Base-by-base conservation (phyloP, 23 red algal species). In the Pyropia haitanensis region DNA sequence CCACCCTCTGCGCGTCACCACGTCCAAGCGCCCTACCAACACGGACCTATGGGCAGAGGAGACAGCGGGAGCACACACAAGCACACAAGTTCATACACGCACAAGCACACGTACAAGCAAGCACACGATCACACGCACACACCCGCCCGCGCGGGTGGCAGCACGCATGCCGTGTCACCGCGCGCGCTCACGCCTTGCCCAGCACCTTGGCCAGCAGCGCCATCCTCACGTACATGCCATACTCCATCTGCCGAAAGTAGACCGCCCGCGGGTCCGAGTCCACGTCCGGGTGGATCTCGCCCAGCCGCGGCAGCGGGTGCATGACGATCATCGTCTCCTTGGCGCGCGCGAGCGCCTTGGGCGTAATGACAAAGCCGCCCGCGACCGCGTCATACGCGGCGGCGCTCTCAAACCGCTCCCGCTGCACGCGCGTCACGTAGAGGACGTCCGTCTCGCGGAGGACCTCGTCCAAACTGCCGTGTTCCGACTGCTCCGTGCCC, bases 261-360 rank as follows among this genome's bases (percentile, higher is more conserved):
- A 98, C 94, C 1, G 94, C 86, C 6, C 94, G 83, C 27, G 85
- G 94, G 68, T 98, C 94, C 29, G 87, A 83, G 63, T 98, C 86
- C 15, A 91, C 86, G 24, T 88, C 76, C 2, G 50, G 22, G 28
- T 67, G 75, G 16, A 98, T 98, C 70, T 98, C 94, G 8, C 74
- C 67, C 2, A 91, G 58, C 59, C 94, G 71, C 18, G 94, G 94
- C 65, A 98, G 54, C 16, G 94, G 94, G 70, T 91, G 94, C 94
- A 98, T 98, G 19, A 98, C 81, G 31, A 98, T 98, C 94, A 88
- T 91, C 12, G 77, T 65, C 29, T 91, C 86, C 67, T 98, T 98
- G 22, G 87, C 94, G 19, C 82, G 49, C n/a, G 81, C 88, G 27
- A 98, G 61, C 18, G 77, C 71, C 68, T 87, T 90, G 2, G 94